phyloP scores from a whole-genome alignment of 1,284 basidiomycete genomes.

The Serendipita sp. region DNA sequence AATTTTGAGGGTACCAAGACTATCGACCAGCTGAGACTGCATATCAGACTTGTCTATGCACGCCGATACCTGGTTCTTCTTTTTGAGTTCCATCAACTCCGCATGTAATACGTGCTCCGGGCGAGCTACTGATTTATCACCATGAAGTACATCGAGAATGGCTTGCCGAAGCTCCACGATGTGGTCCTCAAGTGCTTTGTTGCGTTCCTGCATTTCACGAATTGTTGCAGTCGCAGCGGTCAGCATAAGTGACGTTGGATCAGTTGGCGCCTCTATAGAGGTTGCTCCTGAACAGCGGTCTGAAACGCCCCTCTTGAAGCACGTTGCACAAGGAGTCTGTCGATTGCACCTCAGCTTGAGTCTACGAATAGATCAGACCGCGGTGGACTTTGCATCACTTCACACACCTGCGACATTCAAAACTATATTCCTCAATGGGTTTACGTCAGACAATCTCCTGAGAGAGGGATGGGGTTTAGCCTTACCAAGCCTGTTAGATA shows the following conservation, averaged over 20 bases:
- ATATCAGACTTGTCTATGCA: conserved; percentile 6
- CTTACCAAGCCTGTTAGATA: neutral
- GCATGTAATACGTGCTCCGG: conserved; percentile 3
- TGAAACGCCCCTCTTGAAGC: neutral
- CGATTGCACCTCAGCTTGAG: neutral
- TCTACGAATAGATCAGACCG: neutral
- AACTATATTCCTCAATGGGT: neutral
- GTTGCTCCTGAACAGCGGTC: conserved; percentile 4
- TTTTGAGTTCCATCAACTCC: conserved; percentile 1
- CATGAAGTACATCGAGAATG: neutral
- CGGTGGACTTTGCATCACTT: neutral
- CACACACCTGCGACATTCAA: conserved; percentile 1
- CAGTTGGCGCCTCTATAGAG: neutral
- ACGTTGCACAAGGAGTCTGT: neutral
- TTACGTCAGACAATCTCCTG: neutral
- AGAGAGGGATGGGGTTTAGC: too few relatives aligned
- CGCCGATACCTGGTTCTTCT: neutral
- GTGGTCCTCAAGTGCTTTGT: neutral
- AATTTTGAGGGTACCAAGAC: neutral
- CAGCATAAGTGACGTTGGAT: neutral
- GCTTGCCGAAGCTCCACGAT: neutral
- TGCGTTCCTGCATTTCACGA: conserved; percentile 1
- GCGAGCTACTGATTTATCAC: neutral
- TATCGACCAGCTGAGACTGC: neutral
- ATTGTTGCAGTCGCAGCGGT: neutral